Conservation (phyloP, 1,284 basidiomycete genomes). For the Polyporus tsugae region DNA sequence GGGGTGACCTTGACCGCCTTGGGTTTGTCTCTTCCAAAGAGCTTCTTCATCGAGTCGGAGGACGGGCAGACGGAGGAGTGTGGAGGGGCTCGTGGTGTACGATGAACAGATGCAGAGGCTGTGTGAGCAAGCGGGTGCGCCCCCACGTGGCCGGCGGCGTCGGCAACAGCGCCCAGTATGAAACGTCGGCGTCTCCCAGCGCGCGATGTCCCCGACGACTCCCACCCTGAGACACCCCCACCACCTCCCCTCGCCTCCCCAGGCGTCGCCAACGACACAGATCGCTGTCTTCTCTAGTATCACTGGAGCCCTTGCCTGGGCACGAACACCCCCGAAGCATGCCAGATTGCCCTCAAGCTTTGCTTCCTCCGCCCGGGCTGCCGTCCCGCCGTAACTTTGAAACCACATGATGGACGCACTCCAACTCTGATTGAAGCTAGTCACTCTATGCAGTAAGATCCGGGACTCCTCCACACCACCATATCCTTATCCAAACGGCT, state of each 20-base stretch:
- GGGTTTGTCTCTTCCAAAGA: constrained; percentile 57
- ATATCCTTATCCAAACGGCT: background rate
- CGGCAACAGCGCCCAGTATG: constrained; percentile 28
- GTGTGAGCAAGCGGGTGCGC: constrained; percentile 30
- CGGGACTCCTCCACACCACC: background rate
- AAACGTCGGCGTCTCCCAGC: constrained; percentile 16
- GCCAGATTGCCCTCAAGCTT: background rate
- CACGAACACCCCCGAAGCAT: background rate
- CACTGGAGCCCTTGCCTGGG: too few species aligned
- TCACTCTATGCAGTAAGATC: background rate
- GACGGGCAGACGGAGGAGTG: constrained; percentile 18
- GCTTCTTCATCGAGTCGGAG: constrained; percentile 52
- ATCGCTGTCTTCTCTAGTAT: background rate
- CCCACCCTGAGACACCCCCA: background rate
- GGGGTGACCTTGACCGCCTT: constrained; percentile 47
- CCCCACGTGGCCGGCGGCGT: constrained; percentile 33
- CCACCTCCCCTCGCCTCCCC: background rate
- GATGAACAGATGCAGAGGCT: constrained; percentile 24
- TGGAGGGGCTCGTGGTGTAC: constrained; percentile 7
- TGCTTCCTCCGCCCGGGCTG: constrained; percentile 11
- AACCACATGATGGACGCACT: constrained; percentile 17
- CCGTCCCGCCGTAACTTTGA: constrained; percentile 21
- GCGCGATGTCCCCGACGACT: background rate
- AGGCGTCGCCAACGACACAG: background rate
- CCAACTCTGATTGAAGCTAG: background rate